Conservation (phyloP, 208 protist genomes). For the Novymonas esmeraldas region DNA sequence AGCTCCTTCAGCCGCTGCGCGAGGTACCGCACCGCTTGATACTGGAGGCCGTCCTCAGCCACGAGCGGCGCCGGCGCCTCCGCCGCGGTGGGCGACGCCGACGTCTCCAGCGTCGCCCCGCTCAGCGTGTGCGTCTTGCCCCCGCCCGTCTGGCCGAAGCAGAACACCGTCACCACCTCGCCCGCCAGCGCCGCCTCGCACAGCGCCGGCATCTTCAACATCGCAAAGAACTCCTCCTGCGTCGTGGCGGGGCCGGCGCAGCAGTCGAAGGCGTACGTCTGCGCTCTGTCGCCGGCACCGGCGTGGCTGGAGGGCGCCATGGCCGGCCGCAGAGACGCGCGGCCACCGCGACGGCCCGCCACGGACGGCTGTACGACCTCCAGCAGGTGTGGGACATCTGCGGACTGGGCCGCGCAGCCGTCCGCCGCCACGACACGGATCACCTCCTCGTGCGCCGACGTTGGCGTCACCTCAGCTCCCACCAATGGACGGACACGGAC, state of each 20-base stretch:
- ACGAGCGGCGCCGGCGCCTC: constrained; percentile 24
- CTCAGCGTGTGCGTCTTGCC: constrained; percentile 92
- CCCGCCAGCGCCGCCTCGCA: constrained; percentile 84
- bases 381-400: constrained; percentile 23
- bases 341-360: background rate
- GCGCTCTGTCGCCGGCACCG: background rate
- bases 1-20: constrained; percentile 37
- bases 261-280: constrained; percentile 65
- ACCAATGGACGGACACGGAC: constrained; percentile 32
- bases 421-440: constrained; percentile 31
- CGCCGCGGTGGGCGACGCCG: background rate
- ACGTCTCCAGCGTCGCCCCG: constrained; percentile 38
- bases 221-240: constrained; percentile 61
- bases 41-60: constrained; percentile 76
- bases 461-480: constrained; percentile 3
- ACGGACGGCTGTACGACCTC: constrained; percentile 19
- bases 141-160: constrained; percentile 91
- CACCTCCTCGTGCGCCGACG: constrained; percentile 3
- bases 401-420: constrained; percentile 14
- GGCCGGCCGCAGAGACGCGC: background rate
- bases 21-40: constrained; percentile 61
- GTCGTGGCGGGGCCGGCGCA: constrained; percentile 55
- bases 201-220: constrained; percentile 46
- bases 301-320: background rate
- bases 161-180: constrained; percentile 81